Evolutionary conservation across 2,329 filamentous ascomycete species (phyloP).

Genomic region (Rhinocladiella mackenziei): DNA sequence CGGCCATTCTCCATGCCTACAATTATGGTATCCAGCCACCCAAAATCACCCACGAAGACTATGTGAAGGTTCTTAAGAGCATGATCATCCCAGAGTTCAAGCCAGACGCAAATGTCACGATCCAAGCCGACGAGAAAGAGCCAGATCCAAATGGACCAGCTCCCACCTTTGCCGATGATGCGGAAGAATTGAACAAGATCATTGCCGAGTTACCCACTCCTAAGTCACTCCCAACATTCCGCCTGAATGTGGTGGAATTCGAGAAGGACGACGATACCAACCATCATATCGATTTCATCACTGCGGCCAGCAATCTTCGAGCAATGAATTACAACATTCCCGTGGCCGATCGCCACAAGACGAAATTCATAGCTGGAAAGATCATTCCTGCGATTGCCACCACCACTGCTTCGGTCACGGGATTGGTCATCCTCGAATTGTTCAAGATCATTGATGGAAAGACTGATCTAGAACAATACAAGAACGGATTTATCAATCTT

Average conservation of each 20-base stretch:
- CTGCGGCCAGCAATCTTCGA: constrained; percentile 90
- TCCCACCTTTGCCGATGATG: constrained; percentile 61
- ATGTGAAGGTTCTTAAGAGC: constrained; percentile 75
- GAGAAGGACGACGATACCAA: constrained; percentile 99
- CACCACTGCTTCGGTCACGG: constrained; percentile 91
- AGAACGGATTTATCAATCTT: constrained; percentile 97
- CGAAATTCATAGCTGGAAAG: constrained; percentile 99
- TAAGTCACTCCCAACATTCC: constrained; percentile 79
- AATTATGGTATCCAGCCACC: constrained; percentile 96
- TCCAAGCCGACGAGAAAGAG: constrained; percentile 92
- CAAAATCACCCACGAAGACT: constrained; percentile 64
- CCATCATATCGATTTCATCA: constrained; percentile 98
- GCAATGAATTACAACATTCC: constrained; percentile 98
- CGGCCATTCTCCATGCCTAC: constrained; percentile 89
- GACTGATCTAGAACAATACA: constrained; percentile 95
- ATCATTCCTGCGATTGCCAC: constrained; percentile 98
- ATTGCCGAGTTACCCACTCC: constrained; percentile 69
- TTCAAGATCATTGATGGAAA: constrained; percentile 98
- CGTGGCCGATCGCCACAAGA: constrained; percentile 89
- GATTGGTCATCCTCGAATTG: constrained; percentile 84
- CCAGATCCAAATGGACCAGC: constrained; percentile 76
- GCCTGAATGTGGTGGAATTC: constrained; percentile 87
- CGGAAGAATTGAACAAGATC: constrained; percentile 70
- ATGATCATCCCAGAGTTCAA: constrained; percentile 96
- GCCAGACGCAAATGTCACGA: constrained; percentile 86